Conservation (phyloP, 768 basidiomycete species). For the Mycena latifolia region DNA sequence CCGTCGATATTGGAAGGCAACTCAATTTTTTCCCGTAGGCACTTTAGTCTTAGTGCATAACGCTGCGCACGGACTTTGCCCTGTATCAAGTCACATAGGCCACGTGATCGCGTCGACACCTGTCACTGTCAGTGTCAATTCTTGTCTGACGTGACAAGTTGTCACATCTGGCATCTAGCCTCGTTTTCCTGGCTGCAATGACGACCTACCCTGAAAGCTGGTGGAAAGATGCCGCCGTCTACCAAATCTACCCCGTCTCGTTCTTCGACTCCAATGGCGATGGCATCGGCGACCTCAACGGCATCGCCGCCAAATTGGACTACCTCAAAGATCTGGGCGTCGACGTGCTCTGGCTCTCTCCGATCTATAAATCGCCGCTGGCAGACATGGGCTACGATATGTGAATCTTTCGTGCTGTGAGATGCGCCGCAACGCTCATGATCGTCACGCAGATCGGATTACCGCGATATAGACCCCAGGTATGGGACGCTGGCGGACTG, state of each 20-base stretch:
- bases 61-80: no score
- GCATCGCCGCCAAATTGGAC: slow-evolving; percentile 73
- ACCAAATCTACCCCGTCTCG: slow-evolving; percentile 80
- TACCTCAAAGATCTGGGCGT: slow-evolving; percentile 78
- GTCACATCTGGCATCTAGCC: no score
- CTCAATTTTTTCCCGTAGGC: no score
- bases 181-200: no score
- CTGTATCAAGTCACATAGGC: no score
- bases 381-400: slow-evolving; percentile 85
- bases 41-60: no score
- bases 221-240: slow-evolving; percentile 72
- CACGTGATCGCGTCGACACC: no score
- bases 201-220: slow-evolving; percentile 45
- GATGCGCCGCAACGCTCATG: background rate
- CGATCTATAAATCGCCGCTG: slow-evolving; percentile 76
- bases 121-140: no score
- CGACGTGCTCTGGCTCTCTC: slow-evolving; percentile 77
- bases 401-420: slow-evolving; percentile 42
- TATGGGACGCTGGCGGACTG: slow-evolving; percentile 76
- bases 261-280: slow-evolving; percentile 81
- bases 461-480: slow-evolving; percentile 70
- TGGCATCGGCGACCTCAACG: slow-evolving; percentile 77
- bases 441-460: slow-evolving; percentile 63
- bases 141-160: no score
- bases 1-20: no score